Evolutionary conservation across 345 rosid species (phyloP).

Genomic region (Rhodamnia rubescens): DNA sequence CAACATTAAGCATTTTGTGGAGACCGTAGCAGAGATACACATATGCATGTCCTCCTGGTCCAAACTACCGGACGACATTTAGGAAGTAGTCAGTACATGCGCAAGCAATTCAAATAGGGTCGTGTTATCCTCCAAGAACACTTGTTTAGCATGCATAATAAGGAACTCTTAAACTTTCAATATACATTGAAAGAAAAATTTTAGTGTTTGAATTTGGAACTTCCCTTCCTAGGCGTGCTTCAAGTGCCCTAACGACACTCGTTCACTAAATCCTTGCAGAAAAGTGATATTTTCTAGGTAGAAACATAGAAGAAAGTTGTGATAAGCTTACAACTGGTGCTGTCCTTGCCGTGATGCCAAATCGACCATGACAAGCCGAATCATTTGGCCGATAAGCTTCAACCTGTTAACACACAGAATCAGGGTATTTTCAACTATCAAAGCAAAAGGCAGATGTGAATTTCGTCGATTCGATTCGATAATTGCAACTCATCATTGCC

Average conservation of each 20-base stretch:
- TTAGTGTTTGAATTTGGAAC: not conserved
- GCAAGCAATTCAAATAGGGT: not conserved
- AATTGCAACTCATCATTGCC: not conserved
- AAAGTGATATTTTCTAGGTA: not conserved
- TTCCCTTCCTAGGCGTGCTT: not conserved
- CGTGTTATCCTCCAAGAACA: not conserved
- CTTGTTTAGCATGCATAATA: not conserved
- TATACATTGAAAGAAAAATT: not conserved
- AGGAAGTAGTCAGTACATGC: not conserved
- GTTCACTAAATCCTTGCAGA: not conserved
- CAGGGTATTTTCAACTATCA: not conserved
- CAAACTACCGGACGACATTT: constrained; percentile 37
- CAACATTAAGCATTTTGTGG: constrained; percentile 84
- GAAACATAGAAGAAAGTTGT: not conserved
- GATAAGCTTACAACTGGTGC: constrained; percentile 62
- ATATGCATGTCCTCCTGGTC: constrained; percentile 89
- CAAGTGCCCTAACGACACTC: not conserved
- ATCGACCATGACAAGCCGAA: constrained; percentile 91
- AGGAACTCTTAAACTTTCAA: not conserved
- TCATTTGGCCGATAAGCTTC: constrained; percentile 94
- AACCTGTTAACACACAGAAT: constrained; percentile 29
- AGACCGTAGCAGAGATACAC: constrained; percentile 94
- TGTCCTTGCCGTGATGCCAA: constrained; percentile 73
- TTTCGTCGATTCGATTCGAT: not conserved
- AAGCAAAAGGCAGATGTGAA: not conserved